A percentile compares a stretch with the other conserved stretches of the same genome.
phyloP scores from a whole-genome alignment of 306 rosid genomes.

The Heteromeles arbutifolia region DNA sequence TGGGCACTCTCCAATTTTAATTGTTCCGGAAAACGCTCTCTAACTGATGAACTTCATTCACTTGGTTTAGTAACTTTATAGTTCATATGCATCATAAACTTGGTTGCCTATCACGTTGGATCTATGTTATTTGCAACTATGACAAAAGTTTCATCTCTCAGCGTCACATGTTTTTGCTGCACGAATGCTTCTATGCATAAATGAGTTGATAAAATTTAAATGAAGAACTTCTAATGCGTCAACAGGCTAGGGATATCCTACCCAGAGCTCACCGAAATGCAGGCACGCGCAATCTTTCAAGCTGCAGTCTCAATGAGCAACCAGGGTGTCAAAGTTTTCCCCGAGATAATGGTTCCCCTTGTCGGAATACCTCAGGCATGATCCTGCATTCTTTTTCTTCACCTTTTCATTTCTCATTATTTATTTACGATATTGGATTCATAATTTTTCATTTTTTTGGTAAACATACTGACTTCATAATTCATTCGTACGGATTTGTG shows the following conservation, averaged over 20 bases:
- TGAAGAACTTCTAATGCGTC: slow-evolving; percentile 2
- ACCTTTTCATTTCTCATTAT: neutral
- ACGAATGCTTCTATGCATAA: neutral
- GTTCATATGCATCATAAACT: neutral
- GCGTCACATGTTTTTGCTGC: neutral
- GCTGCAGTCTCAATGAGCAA: slow-evolving; percentile 69
- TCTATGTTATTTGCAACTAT: neutral
- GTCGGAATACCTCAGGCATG: slow-evolving; percentile 92
- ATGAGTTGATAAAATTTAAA: neutral
- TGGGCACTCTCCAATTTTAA: neutral
- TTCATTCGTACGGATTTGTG: neutral
- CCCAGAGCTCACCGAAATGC: slow-evolving; percentile 95
- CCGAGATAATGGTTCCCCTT: slow-evolving; percentile 99
- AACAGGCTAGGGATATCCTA: slow-evolving; percentile 91
- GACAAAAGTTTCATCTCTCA: neutral
- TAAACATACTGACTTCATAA: neutral
- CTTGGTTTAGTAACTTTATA: neutral
- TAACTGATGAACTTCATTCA: neutral
- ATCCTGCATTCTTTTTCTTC: neutral
- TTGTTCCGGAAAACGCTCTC: no score
- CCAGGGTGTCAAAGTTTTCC: slow-evolving; percentile 69
- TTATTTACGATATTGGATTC: neutral
- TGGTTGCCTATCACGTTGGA: neutral
- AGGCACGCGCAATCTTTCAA: slow-evolving; percentile 81
- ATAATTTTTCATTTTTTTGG: neutral